Evolutionary conservation across 2,329 filamentous ascomycete species (phyloP).

Genomic region (Apiospora rasikravindrae): DNA sequence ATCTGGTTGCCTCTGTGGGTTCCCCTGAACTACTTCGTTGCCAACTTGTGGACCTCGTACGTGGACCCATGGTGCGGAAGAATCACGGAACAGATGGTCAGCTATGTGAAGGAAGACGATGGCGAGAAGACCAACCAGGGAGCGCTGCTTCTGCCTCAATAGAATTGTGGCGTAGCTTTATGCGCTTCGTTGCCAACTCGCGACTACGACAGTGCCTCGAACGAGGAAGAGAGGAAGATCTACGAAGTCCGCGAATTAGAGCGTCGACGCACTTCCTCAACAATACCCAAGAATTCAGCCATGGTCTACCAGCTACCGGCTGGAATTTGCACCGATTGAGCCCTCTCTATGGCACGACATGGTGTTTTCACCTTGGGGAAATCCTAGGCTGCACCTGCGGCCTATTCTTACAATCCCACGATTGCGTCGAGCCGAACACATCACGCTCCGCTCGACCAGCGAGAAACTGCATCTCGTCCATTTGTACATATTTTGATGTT

Average conservation of each 20-base stretch:
- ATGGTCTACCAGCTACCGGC: background rate
- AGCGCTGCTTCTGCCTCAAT: slow-evolving; percentile 18
- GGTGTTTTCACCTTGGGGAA: background rate
- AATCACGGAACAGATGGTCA: slow-evolving; percentile 47
- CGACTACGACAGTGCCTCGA: slow-evolving; percentile 8
- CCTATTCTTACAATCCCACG: background rate
- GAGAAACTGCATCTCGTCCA: slow-evolving; percentile 1
- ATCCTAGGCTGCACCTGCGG: background rate
- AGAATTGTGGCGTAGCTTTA: slow-evolving; percentile 5
- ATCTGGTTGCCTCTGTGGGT: slow-evolving; percentile 51
- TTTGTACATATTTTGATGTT: slow-evolving; percentile 17
- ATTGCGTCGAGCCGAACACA: slow-evolving; percentile 10
- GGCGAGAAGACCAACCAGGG: slow-evolving; percentile 19
- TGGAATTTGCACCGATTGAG: background rate
- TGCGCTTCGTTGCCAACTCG: background rate
- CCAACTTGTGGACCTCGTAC: slow-evolving; percentile 57
- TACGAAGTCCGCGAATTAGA: slow-evolving; percentile 8
- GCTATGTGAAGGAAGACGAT: slow-evolving; percentile 32
- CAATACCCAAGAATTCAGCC: background rate
- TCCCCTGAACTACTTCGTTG: slow-evolving; percentile 50
- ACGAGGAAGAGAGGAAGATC: slow-evolving; percentile 16
- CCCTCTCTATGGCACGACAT: background rate
- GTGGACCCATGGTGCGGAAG: slow-evolving; percentile 58
- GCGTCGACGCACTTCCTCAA: slow-evolving; percentile 2
- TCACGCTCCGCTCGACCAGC: background rate